These are phyloP conservation scores for Edaphochlamys debaryana DNA, from an alignment of 139 green algal genomes.

Conservation along the genomic window DNA sequence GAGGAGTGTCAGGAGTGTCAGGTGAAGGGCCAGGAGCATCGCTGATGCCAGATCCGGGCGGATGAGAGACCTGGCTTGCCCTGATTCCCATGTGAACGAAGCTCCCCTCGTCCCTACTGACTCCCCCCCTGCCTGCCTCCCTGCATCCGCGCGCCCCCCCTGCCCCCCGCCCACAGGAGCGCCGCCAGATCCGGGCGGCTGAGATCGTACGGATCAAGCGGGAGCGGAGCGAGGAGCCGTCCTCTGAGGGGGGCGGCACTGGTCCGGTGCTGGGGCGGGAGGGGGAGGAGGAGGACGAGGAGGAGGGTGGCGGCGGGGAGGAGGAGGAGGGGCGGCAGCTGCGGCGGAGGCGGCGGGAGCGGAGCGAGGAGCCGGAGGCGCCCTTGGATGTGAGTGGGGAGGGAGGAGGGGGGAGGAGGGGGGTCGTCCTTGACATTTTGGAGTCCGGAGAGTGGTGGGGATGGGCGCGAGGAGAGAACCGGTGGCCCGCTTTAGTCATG, in stretches of 20 bases:
- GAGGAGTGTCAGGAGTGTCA: no score
- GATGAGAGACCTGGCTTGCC: no score
- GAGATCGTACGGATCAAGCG: slow-evolving; percentile 56
- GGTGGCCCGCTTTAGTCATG: no score
- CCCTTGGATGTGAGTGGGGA: background rate
- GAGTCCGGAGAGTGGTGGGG: no score
- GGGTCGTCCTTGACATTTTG: background rate
- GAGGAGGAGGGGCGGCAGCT: slow-evolving; percentile 6
- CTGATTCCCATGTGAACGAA: no score
- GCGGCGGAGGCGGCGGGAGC: background rate
- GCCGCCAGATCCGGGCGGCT: slow-evolving; percentile 56
- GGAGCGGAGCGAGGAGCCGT: slow-evolving; percentile 24
- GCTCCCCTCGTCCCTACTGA: no score
- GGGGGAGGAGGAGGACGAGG: slow-evolving; percentile 23
- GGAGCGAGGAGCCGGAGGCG: slow-evolving; percentile 22
- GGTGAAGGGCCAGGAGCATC: no score
- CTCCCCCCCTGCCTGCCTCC: no score
- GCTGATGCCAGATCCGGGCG: no score
- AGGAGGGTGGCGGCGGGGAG: slow-evolving; percentile 36
- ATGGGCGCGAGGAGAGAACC: no score
- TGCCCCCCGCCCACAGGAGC: slow-evolving; percentile 31
- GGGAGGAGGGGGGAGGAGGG: background rate
- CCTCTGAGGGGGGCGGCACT: background rate
- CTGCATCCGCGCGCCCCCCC: background rate
- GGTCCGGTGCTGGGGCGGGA: slow-evolving; percentile 13